Evolutionary conservation across 208 protist genomes (phyloP), one percentile per base, ranked within the genome.

Genomic region (Acanthamoeba triangularis): DNA sequence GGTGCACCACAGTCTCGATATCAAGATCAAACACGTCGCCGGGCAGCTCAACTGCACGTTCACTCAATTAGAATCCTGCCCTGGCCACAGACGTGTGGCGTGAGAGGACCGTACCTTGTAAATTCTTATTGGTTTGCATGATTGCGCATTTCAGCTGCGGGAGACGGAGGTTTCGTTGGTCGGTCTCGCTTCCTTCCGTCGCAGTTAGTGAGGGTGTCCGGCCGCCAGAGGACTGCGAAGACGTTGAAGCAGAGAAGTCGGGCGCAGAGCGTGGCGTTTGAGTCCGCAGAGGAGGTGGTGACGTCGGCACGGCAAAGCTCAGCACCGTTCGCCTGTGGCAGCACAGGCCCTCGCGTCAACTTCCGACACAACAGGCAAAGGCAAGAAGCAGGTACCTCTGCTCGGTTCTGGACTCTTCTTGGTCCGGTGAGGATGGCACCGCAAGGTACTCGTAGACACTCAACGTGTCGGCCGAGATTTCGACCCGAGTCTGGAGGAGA

Each of bases 111-210:
- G n/a, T 28, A 93, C 87, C 87, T 56, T 93, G 72, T 2, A 47
- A 25, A 33, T 35, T n/a, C 61, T 76, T 93, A 61, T 93, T 93
- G 33, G 61, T 93, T 20, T 93, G 87, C 61, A 76, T 37, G n/a
- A 93, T 93, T 3, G 56, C 33, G 30, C 54, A 76, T 61, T 93
- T 69, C 3, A 93, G 25, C 5, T 93, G 52, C 25, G 87, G 87
- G n/a, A 33, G 30, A 20, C 72, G 72, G 20, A 63, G 6, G 78
- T 20, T 47, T 0, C 10, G 25, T 14, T 35, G 80, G 16, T 63
- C 52, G 20, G 6, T 10, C 4, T 37, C 30, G 28, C 47, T 41
- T 20, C 47, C 28, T 25, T 10, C n/a, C 16, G 41, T n/a, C 18
- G 49, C 11, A 8, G 44, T 4, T 7, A 49, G 52, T 49, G 80